Conservation (phyloP, 1,284 basidiomycete species). For the Coniferiporia sulphurascens region DNA sequence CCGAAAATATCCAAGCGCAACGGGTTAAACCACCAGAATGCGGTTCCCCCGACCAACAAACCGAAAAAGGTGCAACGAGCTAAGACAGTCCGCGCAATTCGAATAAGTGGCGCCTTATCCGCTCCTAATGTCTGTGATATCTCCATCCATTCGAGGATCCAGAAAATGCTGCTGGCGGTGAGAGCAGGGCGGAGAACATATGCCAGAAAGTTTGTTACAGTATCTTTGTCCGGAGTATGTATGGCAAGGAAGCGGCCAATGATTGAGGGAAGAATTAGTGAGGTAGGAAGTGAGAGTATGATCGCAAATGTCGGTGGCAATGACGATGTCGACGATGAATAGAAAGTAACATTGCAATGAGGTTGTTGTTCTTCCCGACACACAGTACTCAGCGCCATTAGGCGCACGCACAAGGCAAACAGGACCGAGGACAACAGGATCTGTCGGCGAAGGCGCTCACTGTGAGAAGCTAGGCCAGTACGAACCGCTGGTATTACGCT, state of each 20-base stretch:
- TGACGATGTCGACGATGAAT: constrained; percentile 62
- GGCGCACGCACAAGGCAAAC: constrained; percentile 66
- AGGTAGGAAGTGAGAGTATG: constrained; percentile 48
- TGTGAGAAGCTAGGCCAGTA: constrained; percentile 62
- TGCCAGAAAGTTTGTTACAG: constrained; percentile 62
- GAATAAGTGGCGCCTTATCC: constrained; percentile 39
- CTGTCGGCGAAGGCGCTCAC: constrained; percentile 63
- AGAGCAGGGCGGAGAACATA: constrained; percentile 55
- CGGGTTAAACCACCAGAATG: constrained; percentile 67
- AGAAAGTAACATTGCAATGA: constrained; percentile 85
- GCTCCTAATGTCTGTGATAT: constrained; percentile 41
- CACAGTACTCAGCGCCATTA: constrained; percentile 74
- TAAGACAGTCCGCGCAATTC: constrained; percentile 52
- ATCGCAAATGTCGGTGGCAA: constrained; percentile 57
- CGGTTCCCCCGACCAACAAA: constrained; percentile 47
- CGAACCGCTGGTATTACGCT: constrained; percentile 55
- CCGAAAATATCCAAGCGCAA: constrained; percentile 60
- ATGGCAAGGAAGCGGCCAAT: constrained; percentile 56
- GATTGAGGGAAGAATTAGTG: constrained; percentile 53
- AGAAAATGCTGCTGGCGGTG: constrained; percentile 56
- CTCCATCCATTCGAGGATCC: constrained; percentile 80
- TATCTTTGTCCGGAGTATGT: constrained; percentile 70
- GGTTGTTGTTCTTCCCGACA: constrained; percentile 95
- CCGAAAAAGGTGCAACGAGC: constrained; percentile 55
- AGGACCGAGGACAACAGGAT: constrained; percentile 68